Base-by-base conservation (phyloP, 371 early-diverging fungal species). In the Massospora cicadina region DNA sequence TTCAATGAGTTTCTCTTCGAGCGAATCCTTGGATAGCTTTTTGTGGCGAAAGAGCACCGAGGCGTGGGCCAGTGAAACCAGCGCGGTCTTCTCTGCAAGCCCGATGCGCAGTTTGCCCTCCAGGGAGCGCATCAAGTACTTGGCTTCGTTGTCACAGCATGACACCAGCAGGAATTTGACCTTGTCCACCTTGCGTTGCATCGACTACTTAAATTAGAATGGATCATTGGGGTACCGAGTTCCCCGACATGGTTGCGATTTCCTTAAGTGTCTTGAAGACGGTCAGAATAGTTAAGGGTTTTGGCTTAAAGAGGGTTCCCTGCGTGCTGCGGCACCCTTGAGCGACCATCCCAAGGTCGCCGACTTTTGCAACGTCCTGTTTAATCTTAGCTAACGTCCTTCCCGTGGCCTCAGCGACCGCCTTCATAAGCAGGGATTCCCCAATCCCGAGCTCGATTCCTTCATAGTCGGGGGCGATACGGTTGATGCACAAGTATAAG, bases 91-190 rank as follows among this genome's bases (percentile, higher is more conserved):
- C 74, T 96, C 98, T 0, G 98, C 98, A 27, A 99, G 76, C 32
- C 98, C 98, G 67, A 99, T 98, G 30, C 98, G 84, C 53, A 99
- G 79, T 66, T 94, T 95, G 23, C 98, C 99, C 71, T 95, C 96
- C 25, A 98, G 75, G 23, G 13, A 53, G 55, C 93, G 74, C 65
- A 96, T 91, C 61, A 98, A 74, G 67, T 84, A 99, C 70, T 93
- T 95, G 55, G 95, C 84, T 72, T 99, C 98, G 65, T 77, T 83
- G 54, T 83, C 89, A 55, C 77, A 73, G 69, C 94, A 93, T 7
- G 89, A 79, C 1, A 89, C 87, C 57, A 99, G 74, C 56, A 99
- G 71, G 1, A 79, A 71, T 32, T 83, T 82, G 62, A 99, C 98
- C 69, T 85, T 85, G 55, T 85, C 84, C 10, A 90, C 78, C 70